Base-by-base conservation (phyloP, 1,139 yeast species). In the Lodderomyces pseudojiufengensis region DNA sequence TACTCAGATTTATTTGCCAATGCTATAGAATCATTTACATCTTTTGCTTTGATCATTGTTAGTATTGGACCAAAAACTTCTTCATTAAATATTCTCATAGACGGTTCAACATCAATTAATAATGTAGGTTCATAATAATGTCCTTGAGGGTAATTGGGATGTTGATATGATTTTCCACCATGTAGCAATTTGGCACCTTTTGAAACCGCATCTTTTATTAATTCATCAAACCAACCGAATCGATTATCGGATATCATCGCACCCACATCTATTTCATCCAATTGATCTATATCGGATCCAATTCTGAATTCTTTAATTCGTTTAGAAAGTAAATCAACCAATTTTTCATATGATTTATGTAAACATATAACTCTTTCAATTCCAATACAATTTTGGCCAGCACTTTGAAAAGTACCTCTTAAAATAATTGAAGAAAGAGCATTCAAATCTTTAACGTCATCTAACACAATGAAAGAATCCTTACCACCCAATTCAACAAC, bases 321-420 rank as follows among this genome's bases (percentile, higher is more conserved):
- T 27, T 66, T 60, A 2, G 73, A 51, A 31, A 92, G 64, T 9
- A 78, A 73, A 0, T 67, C 61, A 2, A 80, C 79, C 30, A 92
- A 62, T 30, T 61, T 52, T 22, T 78, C 80, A 58, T 92, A 90
- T 25, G 78, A 76, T 32, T 68, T 65, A 3, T 81, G 84, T 37
- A 80, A 67, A 31, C 88, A 87, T 44, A 92, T 82, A 3, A 92
- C 95, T 44, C 98, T 72, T 61, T 92, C 98, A 39, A 92, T 84
- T 30, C 98, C 97, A 54, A 92, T 92, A 63, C 98, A 92, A 56
- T 92, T 92, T 58, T 92, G 98, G 8, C 98, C 98, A 0, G 96
- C 86, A 40, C 95, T 84, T 61, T 92, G 98, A 65, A 88, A 92
- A 0, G 96, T 83, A 20, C 97, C 98, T 55, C 98, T 73, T 81